Base-by-base conservation (phyloP, 75 land plant species). In the Selaginella moellendorffii region DNA sequence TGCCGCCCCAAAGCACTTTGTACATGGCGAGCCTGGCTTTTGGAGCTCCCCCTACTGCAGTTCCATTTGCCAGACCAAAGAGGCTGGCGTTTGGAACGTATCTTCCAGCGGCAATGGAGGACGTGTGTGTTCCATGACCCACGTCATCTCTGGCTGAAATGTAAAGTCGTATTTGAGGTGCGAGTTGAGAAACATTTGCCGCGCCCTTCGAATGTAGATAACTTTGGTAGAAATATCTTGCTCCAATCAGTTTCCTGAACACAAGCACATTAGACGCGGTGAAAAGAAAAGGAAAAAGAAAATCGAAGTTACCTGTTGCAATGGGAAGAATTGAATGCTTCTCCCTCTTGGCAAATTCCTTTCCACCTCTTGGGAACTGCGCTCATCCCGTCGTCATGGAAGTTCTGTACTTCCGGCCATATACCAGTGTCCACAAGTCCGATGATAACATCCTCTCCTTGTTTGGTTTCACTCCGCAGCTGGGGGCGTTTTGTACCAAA, bases 321-420 rank as follows among this genome's bases (percentile, higher is more conserved):
- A n/a, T n/a, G 2, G 53, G 26, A 12, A 70, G n/a, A n/a, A n/a
- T n/a, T n/a, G n/a, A n/a, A n/a, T n/a, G n/a, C n/a, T n/a, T n/a
- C n/a, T n/a, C n/a, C 65, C 0, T 61, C 54, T 22, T 75, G 78
- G 63, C 90, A 86, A 0, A 9, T 52, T 0, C 90, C 90, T 21
- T 75, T 76, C 86, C 86, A 86, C 0, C 26, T 46, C 0, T 54
- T 0, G 0, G 90, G 84, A 0, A 29, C n/a, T 9, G 30, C 1
- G 14, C 14, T 46, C 46, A 29, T 30, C 20, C 64, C 31, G 10
- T 1, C 17, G 24, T 63, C 64, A 1, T 5, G n/a, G n/a, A 63
- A 63, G 64, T 24, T 29, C 0, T 1, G 64, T 1, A 53, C 27
- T 19, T 62, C 71, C 18, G 65, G 54, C 71, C 71, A 61, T 1